Percentiles rank a stretch among this genome's conserved stretches.
Conservation (phyloP, 176 grass and related monocot genomes). For the Themeda triandra region DNA sequence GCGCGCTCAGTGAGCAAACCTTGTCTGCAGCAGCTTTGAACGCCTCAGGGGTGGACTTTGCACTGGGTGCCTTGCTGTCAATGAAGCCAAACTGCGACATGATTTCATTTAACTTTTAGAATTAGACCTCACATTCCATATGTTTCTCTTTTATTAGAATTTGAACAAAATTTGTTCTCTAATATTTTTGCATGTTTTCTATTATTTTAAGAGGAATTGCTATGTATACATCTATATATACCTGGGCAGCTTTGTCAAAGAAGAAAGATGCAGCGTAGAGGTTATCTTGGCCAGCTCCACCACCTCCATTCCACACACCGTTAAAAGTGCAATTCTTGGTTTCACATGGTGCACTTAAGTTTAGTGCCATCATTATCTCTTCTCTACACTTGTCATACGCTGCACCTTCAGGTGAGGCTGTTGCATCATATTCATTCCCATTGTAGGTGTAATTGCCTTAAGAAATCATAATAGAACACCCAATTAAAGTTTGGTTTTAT, state of each 20-base stretch:
- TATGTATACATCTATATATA: not conserved
- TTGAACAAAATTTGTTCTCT: not conserved
- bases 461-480: not conserved
- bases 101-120: not conserved
- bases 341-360: not conserved
- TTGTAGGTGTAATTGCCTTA: not conserved
- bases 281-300: not conserved
- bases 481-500: too few species aligned
- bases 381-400: not conserved
- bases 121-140: not conserved
- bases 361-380: not conserved
- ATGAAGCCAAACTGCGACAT: slow-evolving; percentile 10
- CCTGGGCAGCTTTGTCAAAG: not conserved
- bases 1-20: not conserved
- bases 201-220: too few species aligned
- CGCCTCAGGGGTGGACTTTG: not conserved
- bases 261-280: not conserved
- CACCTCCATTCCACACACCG: not conserved
- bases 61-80: not conserved
- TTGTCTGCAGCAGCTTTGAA: not conserved
- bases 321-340: not conserved
- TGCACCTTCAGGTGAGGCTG: not conserved
- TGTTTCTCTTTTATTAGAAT: not conserved
- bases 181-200: too few species aligned
- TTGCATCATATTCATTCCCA: not conserved